Base-by-base conservation (phyloP, 2,329 filamentous ascomycete genomes). In the Paecilomyces variotii region DNA sequence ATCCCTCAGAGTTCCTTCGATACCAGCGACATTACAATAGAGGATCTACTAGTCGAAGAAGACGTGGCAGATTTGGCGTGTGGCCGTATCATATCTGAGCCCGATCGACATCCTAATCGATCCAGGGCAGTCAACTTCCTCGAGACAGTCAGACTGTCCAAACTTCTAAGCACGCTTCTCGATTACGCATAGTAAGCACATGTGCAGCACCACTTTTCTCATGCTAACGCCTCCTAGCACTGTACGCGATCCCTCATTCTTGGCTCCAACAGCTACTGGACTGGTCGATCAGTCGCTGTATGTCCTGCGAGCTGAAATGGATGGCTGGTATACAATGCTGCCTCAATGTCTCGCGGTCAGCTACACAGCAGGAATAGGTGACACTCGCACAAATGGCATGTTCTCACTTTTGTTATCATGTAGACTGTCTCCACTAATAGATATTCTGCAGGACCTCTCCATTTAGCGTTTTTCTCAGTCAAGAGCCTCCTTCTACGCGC, bases 31-130 rank as follows among this genome's bases (percentile, higher is more conserved):
- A 69, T 74, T 5, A 66, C 69, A 4, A 71, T 79, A 63, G 76
- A 79, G 1, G 78, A 80, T 60, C 56, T 80, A 7, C 64, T 70
- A 6, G 74, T 69, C 19, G 78, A 79, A 32, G 78, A 80, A 61
- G 72, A 78, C 55, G 71, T 79, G 65, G 24, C 67, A 63, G 35
- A 56, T 74, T 55, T 65, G 61, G 25, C 59, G 73, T 34, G 62
- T 78, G 25, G 69, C 79, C 10, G 74, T 76, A 49, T 64, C 68
- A 1, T 60, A 63, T 4, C 70, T 72, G 57, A 64, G 63, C 4
- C 55, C 57, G 1, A 75, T 76, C 27, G 68, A 74, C 11, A 62
- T 72, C 3, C 68, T 72, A 10, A 63, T 56, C n/a, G 51, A 55
- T 26, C 45, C 0, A 67, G 70, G 4, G 75, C 72, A 0, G 72